Evolutionary conservation across 1,139 yeast genomes (phyloP).

Genomic region (Taphrina flavorubra): DNA sequence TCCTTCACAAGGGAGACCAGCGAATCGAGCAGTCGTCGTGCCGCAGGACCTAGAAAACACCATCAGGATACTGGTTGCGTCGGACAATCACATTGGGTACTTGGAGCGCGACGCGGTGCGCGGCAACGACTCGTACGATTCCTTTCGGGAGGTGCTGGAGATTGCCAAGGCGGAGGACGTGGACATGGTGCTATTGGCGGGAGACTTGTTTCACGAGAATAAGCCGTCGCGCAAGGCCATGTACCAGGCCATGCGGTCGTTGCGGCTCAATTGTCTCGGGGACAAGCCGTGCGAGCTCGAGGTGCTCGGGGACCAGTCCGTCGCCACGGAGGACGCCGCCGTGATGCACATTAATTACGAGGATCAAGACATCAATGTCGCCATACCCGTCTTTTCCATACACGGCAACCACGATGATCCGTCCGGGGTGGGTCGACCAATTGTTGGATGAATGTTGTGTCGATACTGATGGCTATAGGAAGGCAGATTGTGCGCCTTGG

Average conservation of each 20-base stretch:
- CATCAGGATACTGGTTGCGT: slow-evolving; percentile 76
- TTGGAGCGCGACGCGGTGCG: slow-evolving; percentile 87
- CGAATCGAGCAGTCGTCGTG: not conserved
- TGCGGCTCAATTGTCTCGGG: slow-evolving; percentile 78
- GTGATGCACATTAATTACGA: slow-evolving; percentile 79
- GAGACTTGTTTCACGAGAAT: slow-evolving; percentile 89
- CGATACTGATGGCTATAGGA: slow-evolving; percentile 46
- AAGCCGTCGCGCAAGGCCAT: slow-evolving; percentile 86
- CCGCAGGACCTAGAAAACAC: slow-evolving; percentile 55
- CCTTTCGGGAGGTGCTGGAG: slow-evolving; percentile 81
- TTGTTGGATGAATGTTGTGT: no score
- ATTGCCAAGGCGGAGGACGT: slow-evolving; percentile 61
- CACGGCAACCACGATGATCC: slow-evolving; percentile 98
- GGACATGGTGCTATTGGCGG: slow-evolving; percentile 90
- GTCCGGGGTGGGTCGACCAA: slow-evolving; percentile 62
- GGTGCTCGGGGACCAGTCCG: slow-evolving; percentile 76
- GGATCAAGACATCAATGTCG: slow-evolving; percentile 85
- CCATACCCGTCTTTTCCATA: slow-evolving; percentile 92
- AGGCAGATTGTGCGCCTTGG: slow-evolving; percentile 84
- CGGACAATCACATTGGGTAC: slow-evolving; percentile 97
- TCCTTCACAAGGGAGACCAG: not conserved
- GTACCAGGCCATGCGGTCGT: slow-evolving; percentile 77
- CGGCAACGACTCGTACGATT: slow-evolving; percentile 86
- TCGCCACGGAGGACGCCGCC: slow-evolving; percentile 61
- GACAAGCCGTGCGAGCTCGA: slow-evolving; percentile 88